Evolutionary conservation across 2,329 filamentous ascomycete species (phyloP).

Genomic region (Aspergillus persii): DNA sequence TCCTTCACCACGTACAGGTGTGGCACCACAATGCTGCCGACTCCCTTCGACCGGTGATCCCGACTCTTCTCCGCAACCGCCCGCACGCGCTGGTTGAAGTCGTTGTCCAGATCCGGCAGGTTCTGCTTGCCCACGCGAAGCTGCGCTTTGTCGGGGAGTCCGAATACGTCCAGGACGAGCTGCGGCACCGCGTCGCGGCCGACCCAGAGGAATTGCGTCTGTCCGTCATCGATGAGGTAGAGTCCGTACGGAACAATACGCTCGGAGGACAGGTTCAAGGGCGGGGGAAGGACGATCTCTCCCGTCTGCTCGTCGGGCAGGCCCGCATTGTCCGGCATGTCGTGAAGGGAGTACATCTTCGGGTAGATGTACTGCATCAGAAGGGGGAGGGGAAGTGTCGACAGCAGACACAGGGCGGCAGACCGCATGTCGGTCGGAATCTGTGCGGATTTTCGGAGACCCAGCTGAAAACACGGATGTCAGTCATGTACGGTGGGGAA

Average conservation of each 20-base stretch:
- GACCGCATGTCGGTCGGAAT: constrained; percentile 93
- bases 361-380: constrained; percentile 92
- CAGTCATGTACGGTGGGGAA: constrained; percentile 19
- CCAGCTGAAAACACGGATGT: constrained; percentile 49
- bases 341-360: constrained; percentile 79
- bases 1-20: constrained; percentile 92
- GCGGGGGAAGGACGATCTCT: constrained; percentile 81
- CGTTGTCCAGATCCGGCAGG: constrained; percentile 83
- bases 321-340: constrained; percentile 94
- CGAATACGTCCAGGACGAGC: constrained; percentile 85
- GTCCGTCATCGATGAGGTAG: constrained; percentile 94
- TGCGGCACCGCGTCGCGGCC: constrained; percentile 90
- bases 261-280: constrained; percentile 83
- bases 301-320: constrained; percentile 81
- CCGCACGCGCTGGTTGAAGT: constrained; percentile 93
- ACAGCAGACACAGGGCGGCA: constrained; percentile 88
- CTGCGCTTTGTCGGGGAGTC: constrained; percentile 75
- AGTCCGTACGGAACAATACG: constrained; percentile 84
- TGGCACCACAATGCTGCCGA: constrained; percentile 88
- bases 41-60: constrained; percentile 80
- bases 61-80: constrained; percentile 89
- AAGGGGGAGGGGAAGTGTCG: constrained; percentile 84
- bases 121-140: constrained; percentile 88
- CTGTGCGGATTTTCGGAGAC: constrained; percentile 85
- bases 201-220: constrained; percentile 97